Base-by-base conservation (phyloP, 2,329 filamentous ascomycete genomes). In the Diaporthe vexans region DNA sequence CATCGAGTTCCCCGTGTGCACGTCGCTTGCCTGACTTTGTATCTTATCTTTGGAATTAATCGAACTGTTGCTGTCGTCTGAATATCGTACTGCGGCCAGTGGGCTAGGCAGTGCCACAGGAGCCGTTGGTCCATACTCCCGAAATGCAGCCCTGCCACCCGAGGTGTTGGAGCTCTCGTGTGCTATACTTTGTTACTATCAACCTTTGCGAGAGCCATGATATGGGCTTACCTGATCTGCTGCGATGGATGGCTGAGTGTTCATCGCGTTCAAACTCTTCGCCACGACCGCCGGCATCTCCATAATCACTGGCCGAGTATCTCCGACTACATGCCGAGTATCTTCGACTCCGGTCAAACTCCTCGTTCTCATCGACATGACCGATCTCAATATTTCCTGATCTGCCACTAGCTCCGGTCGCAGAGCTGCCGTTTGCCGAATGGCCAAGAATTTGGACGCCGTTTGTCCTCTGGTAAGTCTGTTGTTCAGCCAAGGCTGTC, bases 301-400 rank as follows among this genome's bases (percentile, higher is more conserved):
- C 71, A 26, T 57, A 52, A 9, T 73, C 61, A 56, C 71, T 68
- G 26, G 37, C 37, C 11, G 37, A 40, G 11, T 13, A 40, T 40
- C 37, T 40, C 13, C 37, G 37, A 40, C 37, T 40, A 40, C 37
- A 40, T 11, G 26, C 58, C 24, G 59, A 51, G 33, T 57, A 57
- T 26, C 40, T 56, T 19, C 37, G 65, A 21, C 26, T 43, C 19
- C 26, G 24, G 17, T 48, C 48, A 40, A 48, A n/a, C 17, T 73
- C 61, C 29, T 68, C 52, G 26, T 40, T 10, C 40, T 68, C 71
- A 11, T 68, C 61, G 21, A 68, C 29, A 58, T 73, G 52, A 0
- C 71, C 71, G 37, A 73, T 73, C 19, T 58, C 48, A 5, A 73
- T 73, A 8, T 73, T 57, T 4, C 71, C 71, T 19, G 71, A 73